Evolutionary conservation across 495 filamentous ascomycete genomes (phyloP), one percentile per base, ranked within the genome.

Genomic region (Evansstolkia leycettana): DNA sequence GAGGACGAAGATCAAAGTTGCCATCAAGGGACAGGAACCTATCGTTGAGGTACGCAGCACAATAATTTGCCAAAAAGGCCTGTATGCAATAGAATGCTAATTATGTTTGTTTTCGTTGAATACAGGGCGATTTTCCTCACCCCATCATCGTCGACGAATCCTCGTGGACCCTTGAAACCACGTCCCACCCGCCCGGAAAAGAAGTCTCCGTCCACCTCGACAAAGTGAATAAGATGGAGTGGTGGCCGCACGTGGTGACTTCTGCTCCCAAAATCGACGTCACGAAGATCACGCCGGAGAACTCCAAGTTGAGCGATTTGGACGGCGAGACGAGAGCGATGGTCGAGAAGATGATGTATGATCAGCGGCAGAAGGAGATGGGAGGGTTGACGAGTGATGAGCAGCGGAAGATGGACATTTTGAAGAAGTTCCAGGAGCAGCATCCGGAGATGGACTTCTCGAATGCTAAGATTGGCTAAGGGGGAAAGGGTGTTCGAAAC

Each of bases 321-420:
- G 92, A 98, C 52, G 89, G 92, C 34, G 84, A 94, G 73, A 98
- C 90, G 41, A 72, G 90, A 40, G 68, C 75, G n/a, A 95, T 98
- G 89, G 90, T 98, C 28, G 90, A 98, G 78, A 98, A 98, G 73
- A 96, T 98, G 90, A 98, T 98, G 90, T 98, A 70, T 47, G 90
- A 98, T 64, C 90, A 98, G 72, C 69, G 82, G 30, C 87, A 94
- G 70, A 96, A 96, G 75, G 90, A 94, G 69, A 67, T 73, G 61
- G 90, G 90, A 5, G 73, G 78, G 53, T 80, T 82, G 47, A 84
- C 76, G 15, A 90, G 82, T 41, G 90, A 96, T 42, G 89, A 98
- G 64, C 74, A 87, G 65, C 78, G 80, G 67, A 96, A 98, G 73
- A 56, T 72, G 60, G 92, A 95, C 25, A 76, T 96, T 50, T 55